Conservation (phyloP, 164 flowering plant species). For the Hamamelis virginiana region DNA sequence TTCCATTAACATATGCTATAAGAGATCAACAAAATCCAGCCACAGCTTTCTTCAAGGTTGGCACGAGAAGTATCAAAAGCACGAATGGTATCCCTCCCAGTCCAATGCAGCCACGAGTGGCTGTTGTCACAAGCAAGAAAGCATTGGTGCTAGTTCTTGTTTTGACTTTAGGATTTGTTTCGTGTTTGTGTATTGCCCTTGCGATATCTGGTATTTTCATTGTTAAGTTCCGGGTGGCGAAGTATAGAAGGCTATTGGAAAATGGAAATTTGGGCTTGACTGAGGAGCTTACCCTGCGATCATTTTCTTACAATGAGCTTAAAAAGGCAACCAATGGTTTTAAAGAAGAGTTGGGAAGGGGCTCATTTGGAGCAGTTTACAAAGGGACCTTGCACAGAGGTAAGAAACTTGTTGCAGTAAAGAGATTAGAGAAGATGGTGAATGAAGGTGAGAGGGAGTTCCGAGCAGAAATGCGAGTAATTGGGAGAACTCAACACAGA, state of each 20-base stretch:
- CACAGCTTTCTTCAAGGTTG: conserved; percentile 18
- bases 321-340: conserved; percentile 21
- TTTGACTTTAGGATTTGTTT: not conserved
- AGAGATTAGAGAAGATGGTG: conserved; percentile 13
- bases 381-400: conserved; percentile 10
- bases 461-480: conserved; percentile 20
- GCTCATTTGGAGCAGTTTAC: conserved; percentile 22
- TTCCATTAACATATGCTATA: conserved; percentile 27
- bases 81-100: too few relatives aligned
- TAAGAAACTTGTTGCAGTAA: conserved; percentile 12
- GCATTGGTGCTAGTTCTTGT: not conserved
- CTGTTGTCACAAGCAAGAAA: not conserved
- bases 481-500: conserved; percentile 11
- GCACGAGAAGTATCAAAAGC: not conserved
- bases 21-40: not conserved
- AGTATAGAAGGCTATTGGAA: not conserved
- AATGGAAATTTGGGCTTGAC: conserved; percentile 1
- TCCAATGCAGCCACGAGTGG: not conserved
- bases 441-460: conserved; percentile 27
- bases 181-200: not conserved
- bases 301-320: conserved; percentile 15
- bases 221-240: too few relatives aligned
- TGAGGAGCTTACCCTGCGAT: conserved; percentile 4
- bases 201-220: not conserved
- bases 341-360: conserved; percentile 21